Conservation (phyloP, 495 filamentous ascomycete species). For the Acidomyces sp. region DNA sequence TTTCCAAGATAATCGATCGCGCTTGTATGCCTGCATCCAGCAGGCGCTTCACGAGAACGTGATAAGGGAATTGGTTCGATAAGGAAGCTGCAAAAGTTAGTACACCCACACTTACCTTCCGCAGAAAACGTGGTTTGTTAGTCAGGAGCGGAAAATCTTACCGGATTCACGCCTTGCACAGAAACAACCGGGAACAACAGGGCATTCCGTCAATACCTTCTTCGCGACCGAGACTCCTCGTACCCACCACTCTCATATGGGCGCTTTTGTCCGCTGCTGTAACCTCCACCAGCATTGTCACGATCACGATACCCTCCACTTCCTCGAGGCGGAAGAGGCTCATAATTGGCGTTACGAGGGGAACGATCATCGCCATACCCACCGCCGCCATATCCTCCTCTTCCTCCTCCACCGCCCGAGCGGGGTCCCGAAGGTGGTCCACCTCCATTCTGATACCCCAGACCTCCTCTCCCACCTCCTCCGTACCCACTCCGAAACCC, state of each 20-base stretch:
- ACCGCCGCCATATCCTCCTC: slow-evolving; percentile 24
- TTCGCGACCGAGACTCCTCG: slow-evolving; percentile 30
- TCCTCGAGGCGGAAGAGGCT: slow-evolving; percentile 49
- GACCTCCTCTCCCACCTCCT: slow-evolving; percentile 25
- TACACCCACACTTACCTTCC: too few relatives aligned
- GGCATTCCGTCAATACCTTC: slow-evolving; percentile 30
- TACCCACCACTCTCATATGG: slow-evolving; percentile 43
- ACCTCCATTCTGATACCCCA: slow-evolving; percentile 32
- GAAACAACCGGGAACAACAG: too few relatives aligned
- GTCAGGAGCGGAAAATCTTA: slow-evolving; percentile 8
- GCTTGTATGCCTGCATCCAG: too few relatives aligned
- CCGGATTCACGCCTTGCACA: too few relatives aligned
- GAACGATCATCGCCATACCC: slow-evolving; percentile 37
- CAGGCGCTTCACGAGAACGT: too few relatives aligned
- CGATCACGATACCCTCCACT: slow-evolving; percentile 43
- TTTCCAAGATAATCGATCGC: too few relatives aligned
- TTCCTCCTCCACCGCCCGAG: background rate
- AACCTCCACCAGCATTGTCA: slow-evolving; percentile 33
- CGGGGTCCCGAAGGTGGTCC: slow-evolving; percentile 27
- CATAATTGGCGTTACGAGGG: slow-evolving; percentile 50
- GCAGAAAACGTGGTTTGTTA: too few relatives aligned
- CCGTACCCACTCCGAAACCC: slow-evolving; percentile 38
- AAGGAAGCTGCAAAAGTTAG: background rate
- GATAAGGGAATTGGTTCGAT: background rate
- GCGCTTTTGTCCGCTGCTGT: slow-evolving; percentile 47